Base-by-base conservation (phyloP, 345 rosid species). In the Moricandia moricandioides region DNA sequence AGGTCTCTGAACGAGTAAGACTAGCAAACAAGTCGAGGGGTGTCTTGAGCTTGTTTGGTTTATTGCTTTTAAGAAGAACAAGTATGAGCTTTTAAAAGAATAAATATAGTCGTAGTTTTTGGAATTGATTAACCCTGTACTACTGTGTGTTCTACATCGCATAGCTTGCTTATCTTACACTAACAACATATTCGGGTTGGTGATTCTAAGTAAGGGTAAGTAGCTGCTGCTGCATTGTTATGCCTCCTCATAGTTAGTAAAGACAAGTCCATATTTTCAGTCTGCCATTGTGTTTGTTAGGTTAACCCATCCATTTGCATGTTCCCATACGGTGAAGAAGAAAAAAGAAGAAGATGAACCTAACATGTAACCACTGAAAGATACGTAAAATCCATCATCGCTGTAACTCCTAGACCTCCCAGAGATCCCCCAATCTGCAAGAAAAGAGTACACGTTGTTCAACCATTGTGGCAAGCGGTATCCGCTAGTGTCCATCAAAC, bases 221-320 rank as follows among this genome's bases (percentile, higher is more conserved):
- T 66, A 45, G 67, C 10, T 61, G 58, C n/a, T 61, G 39, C 35
- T 69, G 49, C 65, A 37, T 80, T 81, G 21, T 88, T 88, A 1
- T 79, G 72, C 35, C 78, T 84, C 82, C 86, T 87, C 86, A 82
- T 81, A 27, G 90, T 83, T 0, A 77, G 80, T 65, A 86, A 54
- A 9, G 96, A 87, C 69, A 83, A 62, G 70, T 91, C 93, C 17
- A 90, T 59, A 63, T 87, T 82, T 12, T 86, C 67, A 77, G 86
- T 78, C 65, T 81, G 92, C 98, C 97, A 88, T 62, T 84, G 87
- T 55, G 79, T 77, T 57, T 37, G 39, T 6, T 21, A 27, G 58
- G 14, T 18, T 39, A 70, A n/a, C 10, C 55, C 65, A 69, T 69
- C 73, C 63, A 69, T 37, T 10, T 67, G 69, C 6, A 57, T 68